Conservation (phyloP, 495 filamentous ascomycete species). For the Tuber magnatum region DNA sequence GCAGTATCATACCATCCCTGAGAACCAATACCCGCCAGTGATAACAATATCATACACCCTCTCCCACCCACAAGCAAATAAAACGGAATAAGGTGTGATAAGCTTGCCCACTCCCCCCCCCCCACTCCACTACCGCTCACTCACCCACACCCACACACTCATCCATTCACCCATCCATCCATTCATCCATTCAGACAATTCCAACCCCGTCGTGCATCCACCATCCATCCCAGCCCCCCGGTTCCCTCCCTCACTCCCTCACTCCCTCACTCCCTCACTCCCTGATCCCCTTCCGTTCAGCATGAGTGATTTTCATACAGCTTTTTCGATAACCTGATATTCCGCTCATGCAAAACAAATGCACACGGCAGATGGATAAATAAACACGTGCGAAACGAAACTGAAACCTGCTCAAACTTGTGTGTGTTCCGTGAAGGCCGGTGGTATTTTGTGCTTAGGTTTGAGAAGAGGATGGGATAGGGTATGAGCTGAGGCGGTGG, state of each 20-base stretch:
- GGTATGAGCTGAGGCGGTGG: too few species aligned
- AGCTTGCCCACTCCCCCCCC: background rate
- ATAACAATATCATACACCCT: too few species aligned
- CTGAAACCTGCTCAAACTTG: background rate
- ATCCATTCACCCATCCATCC: background rate
- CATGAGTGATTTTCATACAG: background rate
- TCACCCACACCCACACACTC: too few species aligned
- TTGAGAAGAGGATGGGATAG: too few species aligned
- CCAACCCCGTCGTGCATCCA: background rate
- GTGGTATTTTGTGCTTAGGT: too few species aligned
- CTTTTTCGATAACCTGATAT: background rate
- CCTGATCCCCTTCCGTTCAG: background rate
- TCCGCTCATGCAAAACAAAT: background rate
- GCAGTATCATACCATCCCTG: too few species aligned
- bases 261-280: too few species aligned
- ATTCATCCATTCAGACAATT: background rate
- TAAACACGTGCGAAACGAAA: background rate
- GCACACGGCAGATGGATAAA: background rate
- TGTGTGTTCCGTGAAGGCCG: background rate
- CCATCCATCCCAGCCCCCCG: background rate
- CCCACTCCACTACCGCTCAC: background rate
- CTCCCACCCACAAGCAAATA: too few species aligned
- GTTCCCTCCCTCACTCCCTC: background rate
- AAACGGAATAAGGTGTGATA: background rate
- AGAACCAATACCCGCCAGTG: too few species aligned